Evolutionary conservation across 208 protist species (phyloP).

Genomic region (Acanthamoeba quina): DNA sequence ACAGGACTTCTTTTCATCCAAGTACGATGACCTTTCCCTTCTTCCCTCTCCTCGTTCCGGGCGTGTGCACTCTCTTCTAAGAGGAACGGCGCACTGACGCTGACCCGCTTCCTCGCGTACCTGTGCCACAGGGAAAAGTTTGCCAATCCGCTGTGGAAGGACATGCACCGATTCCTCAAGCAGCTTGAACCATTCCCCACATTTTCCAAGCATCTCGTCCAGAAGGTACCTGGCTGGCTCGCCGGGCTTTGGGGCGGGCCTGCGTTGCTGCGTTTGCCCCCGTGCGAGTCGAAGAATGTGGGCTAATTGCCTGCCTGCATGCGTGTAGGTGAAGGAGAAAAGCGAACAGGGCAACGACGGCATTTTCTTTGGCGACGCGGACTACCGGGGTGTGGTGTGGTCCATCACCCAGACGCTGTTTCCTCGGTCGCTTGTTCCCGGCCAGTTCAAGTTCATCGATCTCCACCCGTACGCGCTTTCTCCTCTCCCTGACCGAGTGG

Average conservation of each 20-base stretch:
- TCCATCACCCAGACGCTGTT: slow-evolving; percentile 55
- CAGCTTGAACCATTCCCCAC: slow-evolving; percentile 27
- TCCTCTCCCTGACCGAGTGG: neutral
- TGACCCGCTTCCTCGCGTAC: neutral
- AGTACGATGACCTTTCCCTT: neutral
- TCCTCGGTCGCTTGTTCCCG: slow-evolving; percentile 16
- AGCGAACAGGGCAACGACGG: neutral
- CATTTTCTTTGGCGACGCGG: slow-evolving; percentile 24
- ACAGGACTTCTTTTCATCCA: slow-evolving; percentile 66
- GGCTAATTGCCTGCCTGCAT: neutral
- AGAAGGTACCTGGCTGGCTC: neutral
- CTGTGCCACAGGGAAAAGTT: slow-evolving; percentile 16
- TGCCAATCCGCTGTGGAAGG: slow-evolving; percentile 57
- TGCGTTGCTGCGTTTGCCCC: no score
- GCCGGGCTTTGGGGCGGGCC: no score
- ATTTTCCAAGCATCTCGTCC: slow-evolving; percentile 21
- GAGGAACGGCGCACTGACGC: no score
- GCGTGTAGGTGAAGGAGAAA: slow-evolving; percentile 15
- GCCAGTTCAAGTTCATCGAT: slow-evolving; percentile 50
- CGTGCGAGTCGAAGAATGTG: neutral
- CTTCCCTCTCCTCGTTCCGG: neutral
- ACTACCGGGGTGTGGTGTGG: slow-evolving; percentile 63
- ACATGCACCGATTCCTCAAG: slow-evolving; percentile 41
- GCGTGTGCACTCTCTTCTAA: neutral
- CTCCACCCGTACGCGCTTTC: slow-evolving; percentile 37